Evolutionary conservation across 2,329 filamentous ascomycete genomes (phyloP).

Genomic region (Sporothrix brasiliensis): DNA sequence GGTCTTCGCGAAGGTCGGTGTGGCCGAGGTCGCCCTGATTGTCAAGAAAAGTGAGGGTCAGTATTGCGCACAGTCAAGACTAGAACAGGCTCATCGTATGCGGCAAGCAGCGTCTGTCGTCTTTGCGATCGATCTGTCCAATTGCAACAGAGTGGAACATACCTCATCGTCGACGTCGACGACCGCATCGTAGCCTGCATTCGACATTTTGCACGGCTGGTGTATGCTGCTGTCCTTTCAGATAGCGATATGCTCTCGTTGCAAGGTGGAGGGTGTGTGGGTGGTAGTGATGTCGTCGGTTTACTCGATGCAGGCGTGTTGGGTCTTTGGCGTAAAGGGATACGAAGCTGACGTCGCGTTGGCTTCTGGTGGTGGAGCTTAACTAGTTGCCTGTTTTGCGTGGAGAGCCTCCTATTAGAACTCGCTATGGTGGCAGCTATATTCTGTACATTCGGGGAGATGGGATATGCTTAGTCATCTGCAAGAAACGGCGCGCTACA

Average conservation of each 20-base stretch:
- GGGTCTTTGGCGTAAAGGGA: slow-evolving; percentile 22
- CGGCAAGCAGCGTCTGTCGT: not conserved
- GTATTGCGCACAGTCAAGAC: not conserved
- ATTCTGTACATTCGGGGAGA: too few relatives aligned
- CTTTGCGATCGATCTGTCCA: not conserved
- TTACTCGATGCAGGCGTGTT: not conserved
- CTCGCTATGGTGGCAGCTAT: not conserved
- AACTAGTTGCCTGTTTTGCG: slow-evolving; percentile 18
- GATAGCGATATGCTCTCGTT: not conserved
- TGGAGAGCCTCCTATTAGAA: not conserved
- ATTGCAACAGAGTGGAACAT: not conserved
- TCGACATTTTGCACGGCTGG: not conserved
- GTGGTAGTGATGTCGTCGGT: not conserved
- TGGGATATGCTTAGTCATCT: not conserved
- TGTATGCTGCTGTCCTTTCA: not conserved
- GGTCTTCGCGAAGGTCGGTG: slow-evolving; percentile 96
- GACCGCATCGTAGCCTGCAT: slow-evolving; percentile 90
- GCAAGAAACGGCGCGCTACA: not conserved
- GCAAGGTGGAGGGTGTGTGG: not conserved
- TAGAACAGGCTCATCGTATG: not conserved
- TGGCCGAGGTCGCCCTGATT: slow-evolving; percentile 90
- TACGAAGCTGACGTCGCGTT: slow-evolving; percentile 30
- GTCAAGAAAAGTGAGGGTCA: slow-evolving; percentile 7
- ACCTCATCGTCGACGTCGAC: slow-evolving; percentile 98
- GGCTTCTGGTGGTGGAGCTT: slow-evolving; percentile 23